phyloP scores from a whole-genome alignment of 2,329 filamentous ascomycete genomes.

The Trichoderma oligosporum region DNA sequence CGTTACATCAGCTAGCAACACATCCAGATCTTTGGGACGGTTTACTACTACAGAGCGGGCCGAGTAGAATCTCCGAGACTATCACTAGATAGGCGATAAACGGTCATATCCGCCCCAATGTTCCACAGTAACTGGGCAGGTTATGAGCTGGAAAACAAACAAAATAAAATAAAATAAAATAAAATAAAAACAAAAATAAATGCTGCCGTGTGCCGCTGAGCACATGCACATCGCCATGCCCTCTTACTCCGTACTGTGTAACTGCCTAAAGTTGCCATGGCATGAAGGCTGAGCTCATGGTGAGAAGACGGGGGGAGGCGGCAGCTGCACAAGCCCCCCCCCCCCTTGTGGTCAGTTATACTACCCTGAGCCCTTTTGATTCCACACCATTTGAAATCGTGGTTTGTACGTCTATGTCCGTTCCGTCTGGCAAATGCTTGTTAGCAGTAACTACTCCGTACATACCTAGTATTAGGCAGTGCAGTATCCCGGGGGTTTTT shows the following conservation, averaged over 20 bases:
- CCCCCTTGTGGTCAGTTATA: background rate
- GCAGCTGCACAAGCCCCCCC: background rate
- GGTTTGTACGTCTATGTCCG: too few species aligned
- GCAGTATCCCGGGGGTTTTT: background rate
- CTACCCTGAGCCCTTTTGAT: background rate
- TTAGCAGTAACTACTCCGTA: background rate
- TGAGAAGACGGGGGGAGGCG: too few species aligned
- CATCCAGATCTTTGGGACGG: constrained; percentile 15
- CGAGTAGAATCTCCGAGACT: constrained; percentile 18
- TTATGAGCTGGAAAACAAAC: background rate
- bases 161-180: background rate
- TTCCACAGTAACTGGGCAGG: constrained; percentile 4
- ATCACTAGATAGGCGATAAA: constrained; percentile 15
- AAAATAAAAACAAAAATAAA: background rate
- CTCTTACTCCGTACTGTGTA: background rate
- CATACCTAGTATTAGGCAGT: too few species aligned
- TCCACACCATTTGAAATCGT: too few species aligned
- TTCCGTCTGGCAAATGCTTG: background rate
- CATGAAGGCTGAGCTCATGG: background rate
- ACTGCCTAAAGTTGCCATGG: background rate
- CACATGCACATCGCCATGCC: constrained; percentile 4
- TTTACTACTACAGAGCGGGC: constrained; percentile 7
- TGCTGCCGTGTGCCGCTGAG: background rate
- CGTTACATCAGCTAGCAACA: constrained; percentile 13
- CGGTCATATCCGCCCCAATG: constrained; percentile 8